phyloP scores from a whole-genome alignment of 192 early-diverging fungal genomes.

The Mortierella alpina region DNA sequence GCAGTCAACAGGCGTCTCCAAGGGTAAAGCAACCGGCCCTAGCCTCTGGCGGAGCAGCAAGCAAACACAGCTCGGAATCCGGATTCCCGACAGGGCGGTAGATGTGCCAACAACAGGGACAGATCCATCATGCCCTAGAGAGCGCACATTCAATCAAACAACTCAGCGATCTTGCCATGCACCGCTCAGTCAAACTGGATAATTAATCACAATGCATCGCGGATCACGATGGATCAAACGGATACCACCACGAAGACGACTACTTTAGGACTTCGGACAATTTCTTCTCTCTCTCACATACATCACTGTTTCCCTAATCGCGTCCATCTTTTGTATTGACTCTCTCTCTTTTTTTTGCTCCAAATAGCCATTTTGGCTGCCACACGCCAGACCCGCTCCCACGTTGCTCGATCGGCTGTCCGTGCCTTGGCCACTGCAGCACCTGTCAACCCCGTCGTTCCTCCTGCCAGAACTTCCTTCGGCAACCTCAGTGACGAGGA shows the following conservation, averaged over 20 bases:
- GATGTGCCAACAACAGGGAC: no score
- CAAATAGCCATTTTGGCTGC: slow-evolving; percentile 54
- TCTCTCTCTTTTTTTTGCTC: no score
- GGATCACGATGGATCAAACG: not conserved
- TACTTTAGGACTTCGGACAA: not conserved
- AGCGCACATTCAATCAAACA: no score
- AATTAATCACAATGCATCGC: not conserved
- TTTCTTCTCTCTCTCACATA: not conserved
- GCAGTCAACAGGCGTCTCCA: slow-evolving; percentile 20
- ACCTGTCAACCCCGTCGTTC: slow-evolving; percentile 48
- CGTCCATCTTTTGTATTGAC: not conserved
- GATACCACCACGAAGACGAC: not conserved
- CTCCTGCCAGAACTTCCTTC: slow-evolving; percentile 61
- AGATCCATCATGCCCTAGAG: no score
- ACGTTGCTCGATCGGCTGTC: slow-evolving; percentile 20
- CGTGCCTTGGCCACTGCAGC: slow-evolving; percentile 35
- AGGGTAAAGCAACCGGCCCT: slow-evolving; percentile 12
- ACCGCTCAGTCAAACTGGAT: not conserved
- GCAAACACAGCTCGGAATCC: not conserved
- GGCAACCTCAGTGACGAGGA: slow-evolving; percentile 89
- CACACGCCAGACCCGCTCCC: slow-evolving; percentile 56
- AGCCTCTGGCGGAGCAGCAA: not conserved
- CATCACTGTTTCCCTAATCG: not conserved
- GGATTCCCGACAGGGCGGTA: not conserved
- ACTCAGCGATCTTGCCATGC: not conserved